Evolutionary conservation across 208 protist genomes (phyloP).

Genomic region (Kentomonas sorsogonicus): DNA sequence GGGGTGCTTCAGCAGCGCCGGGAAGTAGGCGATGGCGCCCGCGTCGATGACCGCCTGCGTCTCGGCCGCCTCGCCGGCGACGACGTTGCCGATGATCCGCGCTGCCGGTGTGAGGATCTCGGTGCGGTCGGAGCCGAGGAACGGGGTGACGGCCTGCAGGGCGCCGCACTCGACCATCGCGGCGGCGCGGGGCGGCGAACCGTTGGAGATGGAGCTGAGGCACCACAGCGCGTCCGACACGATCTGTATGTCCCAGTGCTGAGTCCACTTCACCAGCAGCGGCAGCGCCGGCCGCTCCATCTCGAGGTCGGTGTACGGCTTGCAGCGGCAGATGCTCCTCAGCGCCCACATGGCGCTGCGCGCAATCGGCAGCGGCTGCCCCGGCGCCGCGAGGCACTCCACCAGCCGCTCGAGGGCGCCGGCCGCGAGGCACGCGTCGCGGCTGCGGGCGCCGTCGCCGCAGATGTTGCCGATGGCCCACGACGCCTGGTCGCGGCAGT

Average conservation of each 20-base stretch:
- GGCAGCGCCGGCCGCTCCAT: constrained; percentile 85
- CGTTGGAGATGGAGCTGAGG: constrained; percentile 96
- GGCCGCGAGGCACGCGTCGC: constrained; percentile 89
- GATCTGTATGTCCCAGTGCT: constrained; percentile 91
- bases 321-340: constrained; percentile 97
- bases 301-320: constrained; percentile 90
- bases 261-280: constrained; percentile 81
- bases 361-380: constrained; percentile 54
- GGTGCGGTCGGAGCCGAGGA: constrained; percentile 69
- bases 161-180: constrained; percentile 91
- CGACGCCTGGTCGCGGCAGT: constrained; percentile 97
- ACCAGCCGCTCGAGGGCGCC: constrained; percentile 74
- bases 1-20: constrained; percentile 66
- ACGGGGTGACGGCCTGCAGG: constrained; percentile 82
- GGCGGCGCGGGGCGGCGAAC: constrained; percentile 92
- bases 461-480: constrained; percentile 99
- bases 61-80: constrained; percentile 95
- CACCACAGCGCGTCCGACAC: constrained; percentile 96
- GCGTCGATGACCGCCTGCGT: constrained; percentile 95
- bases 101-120: constrained; percentile 94
- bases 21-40: constrained; percentile 69
- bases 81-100: constrained; percentile 97
- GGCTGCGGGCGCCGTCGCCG: constrained; percentile 92
- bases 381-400: constrained; percentile 35
- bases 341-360: constrained; percentile 97